These are phyloP conservation scores for Trichosporon faecale DNA, from an alignment of 1,284 basidiomycete species.

Conservation along the genomic window DNA sequence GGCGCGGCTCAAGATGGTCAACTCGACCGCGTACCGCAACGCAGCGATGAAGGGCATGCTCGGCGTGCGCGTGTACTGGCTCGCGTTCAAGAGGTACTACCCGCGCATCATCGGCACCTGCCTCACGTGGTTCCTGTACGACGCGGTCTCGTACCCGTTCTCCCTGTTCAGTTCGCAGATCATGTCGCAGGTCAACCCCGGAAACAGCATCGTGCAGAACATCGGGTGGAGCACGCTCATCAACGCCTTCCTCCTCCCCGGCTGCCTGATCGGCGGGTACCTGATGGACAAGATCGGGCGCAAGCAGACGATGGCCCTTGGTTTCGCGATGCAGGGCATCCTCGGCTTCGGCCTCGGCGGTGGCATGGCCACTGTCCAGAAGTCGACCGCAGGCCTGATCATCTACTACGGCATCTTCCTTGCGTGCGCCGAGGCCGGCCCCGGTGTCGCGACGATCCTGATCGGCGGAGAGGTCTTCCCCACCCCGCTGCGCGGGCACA, in stretches of 20 bases:
- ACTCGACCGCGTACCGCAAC: constrained; percentile 63
- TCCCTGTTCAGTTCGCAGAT: constrained; percentile 62
- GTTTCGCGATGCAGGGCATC: constrained; percentile 23
- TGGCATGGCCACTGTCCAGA: constrained; percentile 25
- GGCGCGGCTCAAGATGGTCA: constrained; percentile 62
- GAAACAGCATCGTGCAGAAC: constrained; percentile 45
- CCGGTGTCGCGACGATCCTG: constrained; percentile 51
- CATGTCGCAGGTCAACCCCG: constrained; percentile 59
- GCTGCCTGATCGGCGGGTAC: constrained; percentile 70
- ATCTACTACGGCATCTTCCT: constrained; percentile 29
- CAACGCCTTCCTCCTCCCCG: constrained; percentile 53
- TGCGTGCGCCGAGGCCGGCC: constrained; percentile 24
- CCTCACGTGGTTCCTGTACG: constrained; percentile 73
- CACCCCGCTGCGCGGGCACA: constrained; percentile 65
- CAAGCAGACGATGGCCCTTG: constrained; percentile 28
- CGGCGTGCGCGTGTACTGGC: constrained; percentile 29
- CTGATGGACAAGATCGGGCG: constrained; percentile 61
- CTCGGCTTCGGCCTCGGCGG: constrained; percentile 29
- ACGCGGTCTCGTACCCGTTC: constrained; percentile 72
- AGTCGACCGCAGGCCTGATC: constrained; percentile 31
- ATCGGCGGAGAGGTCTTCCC: constrained; percentile 58
- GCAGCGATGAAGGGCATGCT: constrained; percentile 62
- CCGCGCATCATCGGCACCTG: constrained; percentile 64
- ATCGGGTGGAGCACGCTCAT: constrained; percentile 38
- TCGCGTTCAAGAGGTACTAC: constrained; percentile 69